A percentile compares a stretch with the other conserved stretches of the same genome.
Conservation (phyloP, 2,329 filamentous ascomycete genomes). For the Xylariomycetidae sp. region DNA sequence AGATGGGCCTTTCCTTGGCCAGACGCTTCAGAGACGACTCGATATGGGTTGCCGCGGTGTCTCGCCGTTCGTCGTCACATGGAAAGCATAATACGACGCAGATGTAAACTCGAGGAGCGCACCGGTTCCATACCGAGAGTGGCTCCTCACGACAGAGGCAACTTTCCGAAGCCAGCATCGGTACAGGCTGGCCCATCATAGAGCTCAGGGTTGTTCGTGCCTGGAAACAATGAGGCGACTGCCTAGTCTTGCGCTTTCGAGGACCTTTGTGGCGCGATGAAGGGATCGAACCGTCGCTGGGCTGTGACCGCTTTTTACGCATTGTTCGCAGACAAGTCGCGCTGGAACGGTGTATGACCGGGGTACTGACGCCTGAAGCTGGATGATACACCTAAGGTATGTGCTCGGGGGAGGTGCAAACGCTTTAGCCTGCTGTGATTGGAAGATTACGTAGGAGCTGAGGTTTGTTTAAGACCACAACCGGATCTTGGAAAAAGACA, state of each 20-base stretch:
- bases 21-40: conserved; percentile 21
- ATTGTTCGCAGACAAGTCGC: conserved; percentile 9
- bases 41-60: conserved; percentile 20
- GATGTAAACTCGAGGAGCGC: conserved; percentile 28
- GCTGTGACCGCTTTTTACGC: conserved; percentile 19
- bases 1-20: conserved; percentile 23
- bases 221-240: conserved; percentile 11
- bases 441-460: too few relatives aligned
- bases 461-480: too few relatives aligned
- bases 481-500: too few relatives aligned
- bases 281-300: conserved; percentile 15
- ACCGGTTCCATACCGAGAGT: conserved; percentile 30
- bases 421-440: too few relatives aligned
- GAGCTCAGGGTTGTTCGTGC: conserved; percentile 11
- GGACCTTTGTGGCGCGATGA: conserved; percentile 18
- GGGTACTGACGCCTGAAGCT: conserved; percentile 6
- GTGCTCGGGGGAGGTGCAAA: too few relatives aligned
- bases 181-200: conserved; percentile 12
- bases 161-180: conserved; percentile 18
- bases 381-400: conserved; percentile 13
- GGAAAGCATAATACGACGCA: conserved; percentile 29
- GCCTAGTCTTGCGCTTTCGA: conserved; percentile 12
- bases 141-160: conserved; percentile 18
- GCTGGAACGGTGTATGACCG: conserved; percentile 3
- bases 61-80: conserved; percentile 17